phyloP scores from a whole-genome alignment of 2,329 filamentous ascomycete species.

The Mollisia scopiformis region DNA sequence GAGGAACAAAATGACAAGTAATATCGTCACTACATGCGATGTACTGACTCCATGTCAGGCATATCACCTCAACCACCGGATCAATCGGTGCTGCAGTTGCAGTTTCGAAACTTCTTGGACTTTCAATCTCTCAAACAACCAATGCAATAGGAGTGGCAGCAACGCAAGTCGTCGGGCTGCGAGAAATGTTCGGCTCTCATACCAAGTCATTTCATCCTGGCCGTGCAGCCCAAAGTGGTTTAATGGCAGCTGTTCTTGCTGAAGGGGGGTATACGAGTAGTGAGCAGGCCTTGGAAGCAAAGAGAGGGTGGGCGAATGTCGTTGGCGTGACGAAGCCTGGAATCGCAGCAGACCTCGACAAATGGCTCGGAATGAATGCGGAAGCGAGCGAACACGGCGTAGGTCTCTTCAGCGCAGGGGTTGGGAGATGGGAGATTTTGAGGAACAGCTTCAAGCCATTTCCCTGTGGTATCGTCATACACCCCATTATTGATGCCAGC shows the following conservation, averaged over 20 bases:
- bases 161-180: constrained; percentile 55
- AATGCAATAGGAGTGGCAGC: constrained; percentile 56
- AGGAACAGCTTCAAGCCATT: constrained; percentile 60
- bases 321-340: constrained; percentile 47
- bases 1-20: background rate
- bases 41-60: constrained; percentile 23
- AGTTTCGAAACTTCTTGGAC: constrained; percentile 49
- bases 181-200: constrained; percentile 58
- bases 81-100: constrained; percentile 56
- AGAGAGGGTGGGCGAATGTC: constrained; percentile 56
- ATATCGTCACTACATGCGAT: background rate
- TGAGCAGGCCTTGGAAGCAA: constrained; percentile 50
- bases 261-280: constrained; percentile 52
- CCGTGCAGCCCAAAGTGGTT: constrained; percentile 53
- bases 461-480: constrained; percentile 59
- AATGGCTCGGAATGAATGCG: constrained; percentile 34
- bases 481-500: constrained; percentile 56
- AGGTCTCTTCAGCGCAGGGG: constrained; percentile 3
- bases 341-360: constrained; percentile 40
- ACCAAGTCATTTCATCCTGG: constrained; percentile 59
- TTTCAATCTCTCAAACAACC: constrained; percentile 43
- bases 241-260: constrained; percentile 50
- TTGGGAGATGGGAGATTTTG: constrained; percentile 51
- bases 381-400: constrained; percentile 13
- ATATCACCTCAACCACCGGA: constrained; percentile 56